Percentiles rank a stretch among this genome's conserved stretches.
Evolutionary conservation across 352 stramenopile genomes (phyloP).

Genomic region (Halophytophthora batemanensis): DNA sequence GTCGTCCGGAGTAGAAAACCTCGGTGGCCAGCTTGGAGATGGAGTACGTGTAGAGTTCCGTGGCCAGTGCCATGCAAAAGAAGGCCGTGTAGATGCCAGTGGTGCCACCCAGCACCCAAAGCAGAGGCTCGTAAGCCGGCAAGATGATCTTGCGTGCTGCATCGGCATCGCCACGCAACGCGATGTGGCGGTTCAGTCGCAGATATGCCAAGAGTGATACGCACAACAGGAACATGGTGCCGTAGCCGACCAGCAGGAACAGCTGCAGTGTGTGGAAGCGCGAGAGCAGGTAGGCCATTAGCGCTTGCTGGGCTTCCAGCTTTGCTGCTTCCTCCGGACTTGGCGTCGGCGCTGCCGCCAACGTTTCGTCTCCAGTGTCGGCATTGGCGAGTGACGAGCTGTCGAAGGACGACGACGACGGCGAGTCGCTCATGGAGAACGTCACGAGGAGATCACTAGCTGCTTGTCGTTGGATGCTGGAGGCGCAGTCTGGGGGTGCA

Average conservation of each 20-base stretch:
- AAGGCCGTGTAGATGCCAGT: constrained; percentile 50
- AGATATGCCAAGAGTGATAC: constrained; percentile 44
- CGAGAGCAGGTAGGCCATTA: constrained; percentile 30
- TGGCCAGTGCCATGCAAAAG: constrained; percentile 39
- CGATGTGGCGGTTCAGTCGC: constrained; percentile 40
- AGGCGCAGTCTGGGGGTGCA: constrained; percentile 1
- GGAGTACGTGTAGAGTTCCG: constrained; percentile 42
- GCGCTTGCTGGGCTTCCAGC: constrained; percentile 28
- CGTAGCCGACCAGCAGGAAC: constrained; percentile 50
- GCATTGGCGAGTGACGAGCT: constrained; percentile 10
- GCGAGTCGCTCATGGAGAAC: constrained; percentile 12
- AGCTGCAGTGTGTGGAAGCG: constrained; percentile 53
- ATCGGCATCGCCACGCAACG: constrained; percentile 36
- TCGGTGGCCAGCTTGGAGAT: constrained; percentile 54
- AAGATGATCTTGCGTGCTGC: constrained; percentile 63
- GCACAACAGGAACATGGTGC: constrained; percentile 57
- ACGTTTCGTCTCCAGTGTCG: constrained; percentile 5
- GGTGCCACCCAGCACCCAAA: constrained; percentile 38
- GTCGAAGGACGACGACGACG: constrained; percentile 10
- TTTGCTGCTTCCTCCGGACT: constrained; percentile 27
- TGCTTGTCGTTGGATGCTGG: neutral
- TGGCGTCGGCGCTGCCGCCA: constrained; percentile 13
- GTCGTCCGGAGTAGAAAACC: constrained; percentile 54
- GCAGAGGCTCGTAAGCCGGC: constrained; percentile 52
- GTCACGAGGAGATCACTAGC: too few species aligned